These are phyloP conservation scores for Mortierella sp. DNA, from an alignment of 371 early-diverging fungal species.

Conservation along the genomic window DNA sequence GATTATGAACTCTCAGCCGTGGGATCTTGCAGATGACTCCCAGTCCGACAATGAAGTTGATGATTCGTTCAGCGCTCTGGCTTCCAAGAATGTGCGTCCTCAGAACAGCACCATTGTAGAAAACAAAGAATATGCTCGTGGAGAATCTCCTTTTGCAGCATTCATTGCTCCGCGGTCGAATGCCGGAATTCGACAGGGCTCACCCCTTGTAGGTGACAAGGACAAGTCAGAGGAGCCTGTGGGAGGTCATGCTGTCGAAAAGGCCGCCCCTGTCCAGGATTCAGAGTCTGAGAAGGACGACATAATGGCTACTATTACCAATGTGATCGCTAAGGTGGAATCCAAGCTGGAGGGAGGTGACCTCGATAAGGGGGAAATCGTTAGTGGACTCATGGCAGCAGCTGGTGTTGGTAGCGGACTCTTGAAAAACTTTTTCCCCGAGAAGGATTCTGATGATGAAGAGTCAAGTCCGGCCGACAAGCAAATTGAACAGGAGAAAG, in stretches of 20 bases:
- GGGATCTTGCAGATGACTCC: conserved; percentile 31
- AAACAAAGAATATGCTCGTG: background rate
- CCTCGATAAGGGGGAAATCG: too few relatives aligned
- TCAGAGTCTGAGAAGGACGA: background rate
- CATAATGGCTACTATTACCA: background rate
- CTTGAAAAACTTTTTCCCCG: background rate
- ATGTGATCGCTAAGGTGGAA: background rate
- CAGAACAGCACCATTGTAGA: background rate
- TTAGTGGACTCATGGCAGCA: too few relatives aligned
- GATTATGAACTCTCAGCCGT: conserved; percentile 20
- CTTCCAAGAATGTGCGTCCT: background rate
- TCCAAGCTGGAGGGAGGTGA: too few relatives aligned
- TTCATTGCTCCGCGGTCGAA: background rate
- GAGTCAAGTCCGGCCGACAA: background rate
- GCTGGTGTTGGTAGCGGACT: background rate
- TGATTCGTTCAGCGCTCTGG: conserved; percentile 7
- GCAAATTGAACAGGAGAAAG: conserved; percentile 2
- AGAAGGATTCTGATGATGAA: conserved; percentile 12
- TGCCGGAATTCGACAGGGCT: background rate
- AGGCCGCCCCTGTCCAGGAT: too few relatives aligned
- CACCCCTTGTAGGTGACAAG: background rate
- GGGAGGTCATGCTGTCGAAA: background rate
- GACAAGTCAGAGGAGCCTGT: background rate
- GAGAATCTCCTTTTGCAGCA: conserved; percentile 23
- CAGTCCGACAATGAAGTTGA: conserved; percentile 23